A percentile compares a stretch with the other conserved stretches of the same genome.
Conservation (phyloP, 108 stramenopile genomes). For the Cyclostephanos invisitatus region DNA sequence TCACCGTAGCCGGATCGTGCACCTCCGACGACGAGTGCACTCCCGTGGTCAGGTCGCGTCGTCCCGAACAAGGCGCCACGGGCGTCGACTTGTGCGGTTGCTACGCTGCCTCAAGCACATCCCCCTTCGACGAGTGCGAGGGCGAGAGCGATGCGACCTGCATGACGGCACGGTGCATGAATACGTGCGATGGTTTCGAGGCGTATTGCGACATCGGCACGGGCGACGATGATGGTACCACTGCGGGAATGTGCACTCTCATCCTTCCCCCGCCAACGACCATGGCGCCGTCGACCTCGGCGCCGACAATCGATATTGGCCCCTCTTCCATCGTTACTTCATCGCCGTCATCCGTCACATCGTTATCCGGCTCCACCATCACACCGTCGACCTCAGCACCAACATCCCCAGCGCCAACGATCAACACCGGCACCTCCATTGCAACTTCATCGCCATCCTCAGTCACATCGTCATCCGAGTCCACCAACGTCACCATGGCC, state of each 20-base stretch:
- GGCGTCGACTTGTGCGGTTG: background rate
- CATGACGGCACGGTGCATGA: background rate
- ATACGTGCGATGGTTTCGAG: background rate
- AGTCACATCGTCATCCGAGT: background rate
- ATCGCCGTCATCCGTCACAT: background rate
- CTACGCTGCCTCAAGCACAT: background rate
- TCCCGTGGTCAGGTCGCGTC: background rate
- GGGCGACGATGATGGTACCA: background rate
- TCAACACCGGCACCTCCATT: background rate
- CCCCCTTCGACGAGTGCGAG: background rate
- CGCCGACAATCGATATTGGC: background rate
- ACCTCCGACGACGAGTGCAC: background rate
- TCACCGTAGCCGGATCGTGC: background rate
- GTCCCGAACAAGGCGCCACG: background rate
- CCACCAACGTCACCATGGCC: background rate
- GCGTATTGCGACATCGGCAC: background rate
- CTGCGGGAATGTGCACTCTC: background rate
- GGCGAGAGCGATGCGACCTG: background rate
- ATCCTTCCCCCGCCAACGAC: background rate
- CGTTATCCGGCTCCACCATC: background rate
- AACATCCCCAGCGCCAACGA: background rate
- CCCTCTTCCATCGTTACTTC: background rate
- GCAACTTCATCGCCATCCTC: too few relatives aligned
- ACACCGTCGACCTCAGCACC: background rate
- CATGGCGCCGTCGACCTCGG: background rate